phyloP scores from a whole-genome alignment of 768 basidiomycete genomes.

The Dioszegia aurantiaca region DNA sequence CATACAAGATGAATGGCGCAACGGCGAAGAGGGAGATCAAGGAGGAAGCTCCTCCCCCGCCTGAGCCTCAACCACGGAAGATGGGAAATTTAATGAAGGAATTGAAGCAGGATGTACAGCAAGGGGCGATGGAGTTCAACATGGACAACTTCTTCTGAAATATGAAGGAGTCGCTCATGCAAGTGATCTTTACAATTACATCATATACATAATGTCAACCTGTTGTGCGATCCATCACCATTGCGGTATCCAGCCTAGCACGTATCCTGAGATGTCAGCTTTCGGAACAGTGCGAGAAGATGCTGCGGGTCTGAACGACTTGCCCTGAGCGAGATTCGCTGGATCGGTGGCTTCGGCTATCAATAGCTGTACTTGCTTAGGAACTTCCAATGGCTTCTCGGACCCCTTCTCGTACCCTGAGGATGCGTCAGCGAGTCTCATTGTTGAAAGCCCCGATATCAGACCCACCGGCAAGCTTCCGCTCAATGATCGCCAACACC shows the following conservation, averaged over 20 bases:
- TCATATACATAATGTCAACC: not conserved
- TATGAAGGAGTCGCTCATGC: too few relatives aligned
- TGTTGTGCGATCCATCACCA: conserved; percentile 36
- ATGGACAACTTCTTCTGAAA: conserved; percentile 39
- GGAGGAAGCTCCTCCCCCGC: conserved; percentile 1
- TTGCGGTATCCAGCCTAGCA: conserved; percentile 47
- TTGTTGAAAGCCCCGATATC: not conserved
- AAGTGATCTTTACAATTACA: too few relatives aligned
- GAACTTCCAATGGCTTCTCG: conserved; percentile 31
- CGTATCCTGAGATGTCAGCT: conserved; percentile 40
- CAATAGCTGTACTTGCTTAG: conserved; percentile 45
- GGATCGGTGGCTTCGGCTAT: conserved; percentile 49
- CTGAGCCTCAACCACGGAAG: conserved; percentile 54
- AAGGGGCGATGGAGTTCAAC: conserved; percentile 50
- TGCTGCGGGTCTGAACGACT: conserved; percentile 1
- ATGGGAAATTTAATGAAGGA: conserved; percentile 82
- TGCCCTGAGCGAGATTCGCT: conserved; percentile 49
- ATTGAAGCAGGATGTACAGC: conserved; percentile 74
- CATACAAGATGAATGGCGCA: not conserved
- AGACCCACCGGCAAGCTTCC: conserved; percentile 44
- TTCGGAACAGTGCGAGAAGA: conserved; percentile 2
- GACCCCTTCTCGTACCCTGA: conserved; percentile 28
- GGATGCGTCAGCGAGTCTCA: not conserved
- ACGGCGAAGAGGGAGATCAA: conserved; percentile 8
- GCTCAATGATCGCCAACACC: conserved; percentile 48